Evolutionary conservation across 345 rosid species (phyloP).

Genomic region (Bruguiera gymnorhiza): DNA sequence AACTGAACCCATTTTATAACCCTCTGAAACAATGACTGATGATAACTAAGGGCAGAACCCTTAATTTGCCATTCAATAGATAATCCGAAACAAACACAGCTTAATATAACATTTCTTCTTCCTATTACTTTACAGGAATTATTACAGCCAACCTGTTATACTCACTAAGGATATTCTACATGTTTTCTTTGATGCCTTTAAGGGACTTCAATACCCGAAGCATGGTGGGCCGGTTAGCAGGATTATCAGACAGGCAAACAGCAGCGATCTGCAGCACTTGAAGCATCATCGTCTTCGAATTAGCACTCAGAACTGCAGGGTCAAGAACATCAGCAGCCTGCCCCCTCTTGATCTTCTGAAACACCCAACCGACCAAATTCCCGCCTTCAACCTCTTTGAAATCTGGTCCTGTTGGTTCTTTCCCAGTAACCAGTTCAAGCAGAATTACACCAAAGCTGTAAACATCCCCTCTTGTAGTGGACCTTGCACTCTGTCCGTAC

Average conservation of each 20-base stretch:
- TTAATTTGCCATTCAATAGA: no score
- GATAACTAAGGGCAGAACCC: no score
- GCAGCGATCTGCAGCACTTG: conserved; percentile 61
- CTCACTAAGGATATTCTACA: conserved; percentile 7
- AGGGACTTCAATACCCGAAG: conserved; percentile 52
- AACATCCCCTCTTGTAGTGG: conserved; percentile 79
- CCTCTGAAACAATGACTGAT: no score
- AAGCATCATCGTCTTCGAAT: conserved; percentile 57
- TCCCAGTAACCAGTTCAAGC: conserved; percentile 79
- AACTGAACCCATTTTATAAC: no score
- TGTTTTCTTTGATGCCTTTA: conserved; percentile 40
- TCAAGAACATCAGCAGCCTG: conserved; percentile 67
- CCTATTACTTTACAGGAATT: conserved; percentile 17
- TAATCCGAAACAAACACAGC: no score
- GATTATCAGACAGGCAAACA: conserved; percentile 63
- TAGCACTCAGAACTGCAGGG: conserved; percentile 38
- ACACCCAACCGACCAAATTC: conserved; percentile 85
- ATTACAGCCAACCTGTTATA: conserved; percentile 7
- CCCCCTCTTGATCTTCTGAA: conserved; percentile 64
- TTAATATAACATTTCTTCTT: background rate
- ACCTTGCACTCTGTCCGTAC: conserved; percentile 83
- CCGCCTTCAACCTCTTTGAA: conserved; percentile 93
- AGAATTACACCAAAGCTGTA: conserved; percentile 88
- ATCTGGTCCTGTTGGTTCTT: conserved; percentile 93
- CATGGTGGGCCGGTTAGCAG: conserved; percentile 76